Evolutionary conservation across 2,329 filamentous ascomycete genomes (phyloP).

Genomic region (Colletotrichum agaves): DNA sequence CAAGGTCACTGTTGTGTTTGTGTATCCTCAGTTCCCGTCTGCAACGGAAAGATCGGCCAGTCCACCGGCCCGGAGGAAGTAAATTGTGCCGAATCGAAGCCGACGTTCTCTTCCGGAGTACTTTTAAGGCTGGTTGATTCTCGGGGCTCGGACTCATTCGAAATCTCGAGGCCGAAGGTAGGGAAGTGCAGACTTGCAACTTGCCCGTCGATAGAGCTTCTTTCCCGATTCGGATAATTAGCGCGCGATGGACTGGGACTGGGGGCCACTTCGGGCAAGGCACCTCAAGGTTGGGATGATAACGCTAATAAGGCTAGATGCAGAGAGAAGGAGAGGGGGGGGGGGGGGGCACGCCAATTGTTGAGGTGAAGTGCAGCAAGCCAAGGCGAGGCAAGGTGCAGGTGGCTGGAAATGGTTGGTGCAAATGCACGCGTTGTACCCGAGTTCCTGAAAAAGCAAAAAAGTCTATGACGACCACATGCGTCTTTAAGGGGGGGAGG

Average conservation of each 20-base stretch:
- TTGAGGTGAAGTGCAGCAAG: constrained; percentile 5
- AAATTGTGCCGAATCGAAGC: not conserved
- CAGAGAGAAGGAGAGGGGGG: not conserved
- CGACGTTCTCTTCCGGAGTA: constrained; percentile 17
- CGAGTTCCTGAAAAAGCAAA: not conserved
- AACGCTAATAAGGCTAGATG: not conserved
- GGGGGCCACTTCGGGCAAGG: not conserved
- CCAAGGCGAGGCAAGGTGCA: constrained; percentile 12
- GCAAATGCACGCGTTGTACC: not conserved
- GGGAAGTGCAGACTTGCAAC: not conserved
- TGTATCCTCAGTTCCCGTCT: not conserved
- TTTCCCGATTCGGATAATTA: constrained; percentile 26
- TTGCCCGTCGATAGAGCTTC: constrained; percentile 20
- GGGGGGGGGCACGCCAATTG: not conserved
- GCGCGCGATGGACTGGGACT: constrained; percentile 5
- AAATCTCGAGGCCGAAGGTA: constrained; percentile 5
- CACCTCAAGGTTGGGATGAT: constrained; percentile 4
- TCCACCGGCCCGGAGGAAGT: not conserved
- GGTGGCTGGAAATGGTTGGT: constrained; percentile 6
- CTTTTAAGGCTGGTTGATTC: constrained; percentile 1
- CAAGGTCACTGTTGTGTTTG: not conserved
- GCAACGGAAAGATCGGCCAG: not conserved
- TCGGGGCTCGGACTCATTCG: constrained; percentile 26
- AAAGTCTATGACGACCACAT: constrained; percentile 37
- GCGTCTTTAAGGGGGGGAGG: not conserved